Evolutionary conservation across 371 early-diverging fungal genomes (phyloP), one percentile per base, ranked within the genome.

Genomic region (Syncephalastrum racemosum): DNA sequence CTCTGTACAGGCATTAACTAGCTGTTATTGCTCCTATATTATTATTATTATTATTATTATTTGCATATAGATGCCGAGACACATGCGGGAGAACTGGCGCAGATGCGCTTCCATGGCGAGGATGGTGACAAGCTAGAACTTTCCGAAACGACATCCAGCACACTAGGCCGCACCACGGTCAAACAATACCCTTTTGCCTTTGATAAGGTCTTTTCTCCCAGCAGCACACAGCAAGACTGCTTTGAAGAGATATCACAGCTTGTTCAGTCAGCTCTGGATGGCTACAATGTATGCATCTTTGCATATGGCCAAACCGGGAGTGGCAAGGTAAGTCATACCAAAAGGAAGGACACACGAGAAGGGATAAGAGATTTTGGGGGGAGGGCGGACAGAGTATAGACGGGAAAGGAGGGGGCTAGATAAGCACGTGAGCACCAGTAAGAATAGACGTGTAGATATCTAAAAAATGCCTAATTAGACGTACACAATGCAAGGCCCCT

Each of bases 251-350:
- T 99, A 10, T 90, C 92, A 23, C 95, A 94, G 68, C 75, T 98
- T 16, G 91, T 99, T 4, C 96, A 97, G 68, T 92, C 94, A 2
- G 97, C 97, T 0, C 64, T 97, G 44, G 99, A 99, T 69, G 99
- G 99, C 3, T 99, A 94, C 68, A 94, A 94, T 46, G 96, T 98
- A 4, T 98, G 99, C 71, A 95, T 99, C 46, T 99, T 99, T 81
- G 99, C 99, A 8, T 99, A 99, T 73, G 99, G 99, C 0, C 99
- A 99, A 77, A 99, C 99, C 3, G 99, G 99, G 0, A 90, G 92
- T 65, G 99, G 99, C 46, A 99, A 99, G 60, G 66, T 62, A 59
- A 54, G 53, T 20, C 5, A 27, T 14, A 20, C 36, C 40, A 1
- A 36, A 8, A 16, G 14, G 24, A 48, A 46, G 8, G 12, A 42